Evolutionary conservation across 2,329 filamentous ascomycete genomes (phyloP).

Genomic region (Ascochyta pisi): DNA sequence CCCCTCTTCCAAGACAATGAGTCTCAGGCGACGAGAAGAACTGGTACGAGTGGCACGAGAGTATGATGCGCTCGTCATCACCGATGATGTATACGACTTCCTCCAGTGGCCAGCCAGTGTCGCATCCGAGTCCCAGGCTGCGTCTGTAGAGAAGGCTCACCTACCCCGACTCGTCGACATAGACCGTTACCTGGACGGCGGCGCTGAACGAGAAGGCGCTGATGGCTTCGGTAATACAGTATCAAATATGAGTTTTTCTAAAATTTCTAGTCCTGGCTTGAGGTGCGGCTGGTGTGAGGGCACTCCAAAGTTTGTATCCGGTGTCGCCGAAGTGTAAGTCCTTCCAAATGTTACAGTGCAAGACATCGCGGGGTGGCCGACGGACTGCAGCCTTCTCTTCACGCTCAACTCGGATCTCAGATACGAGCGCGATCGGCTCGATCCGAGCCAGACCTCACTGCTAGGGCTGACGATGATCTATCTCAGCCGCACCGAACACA

Average conservation of each 20-base stretch:
- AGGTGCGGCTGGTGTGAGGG: conserved; percentile 90
- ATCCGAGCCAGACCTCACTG: background rate
- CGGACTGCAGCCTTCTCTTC: background rate
- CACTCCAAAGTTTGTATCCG: conserved; percentile 66
- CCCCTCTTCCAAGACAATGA: conserved; percentile 84
- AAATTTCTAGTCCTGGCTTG: conserved; percentile 81
- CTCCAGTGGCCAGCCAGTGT: conserved; percentile 73
- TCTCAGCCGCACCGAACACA: conserved; percentile 8
- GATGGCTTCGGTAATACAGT: conserved; percentile 79
- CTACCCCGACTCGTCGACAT: conserved; percentile 80
- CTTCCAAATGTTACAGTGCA: background rate
- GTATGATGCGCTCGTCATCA: conserved; percentile 81
- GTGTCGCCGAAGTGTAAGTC: conserved; percentile 64
- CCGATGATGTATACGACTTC: conserved; percentile 94
- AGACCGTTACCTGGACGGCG: conserved; percentile 71
- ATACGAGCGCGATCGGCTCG: conserved; percentile 1
- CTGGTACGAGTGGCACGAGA: conserved; percentile 79
- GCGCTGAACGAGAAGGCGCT: conserved; percentile 53
- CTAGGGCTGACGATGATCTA: conserved; percentile 9
- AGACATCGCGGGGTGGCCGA: background rate
- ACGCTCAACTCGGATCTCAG: background rate
- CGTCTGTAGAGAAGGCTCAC: conserved; percentile 50
- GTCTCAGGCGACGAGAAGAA: conserved; percentile 67
- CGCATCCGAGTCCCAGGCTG: conserved; percentile 29
- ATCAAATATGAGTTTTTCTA: conserved; percentile 90